Evolutionary conservation across 768 basidiomycete genomes (phyloP).

Genomic region (Rubroboletus pulcherrimus): DNA sequence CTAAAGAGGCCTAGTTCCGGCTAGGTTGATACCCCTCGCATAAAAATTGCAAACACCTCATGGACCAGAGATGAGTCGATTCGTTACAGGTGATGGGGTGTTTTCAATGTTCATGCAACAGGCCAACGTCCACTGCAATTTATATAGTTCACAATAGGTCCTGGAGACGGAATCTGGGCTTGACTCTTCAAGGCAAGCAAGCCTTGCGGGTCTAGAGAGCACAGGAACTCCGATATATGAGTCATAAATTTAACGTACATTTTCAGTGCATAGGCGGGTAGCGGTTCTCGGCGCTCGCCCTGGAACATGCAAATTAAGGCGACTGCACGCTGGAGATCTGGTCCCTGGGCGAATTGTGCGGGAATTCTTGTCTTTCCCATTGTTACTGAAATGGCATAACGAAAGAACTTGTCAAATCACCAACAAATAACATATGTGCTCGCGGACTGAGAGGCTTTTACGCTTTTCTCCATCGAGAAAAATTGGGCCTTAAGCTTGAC

Average conservation of each 20-base stretch:
- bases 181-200: not conserved
- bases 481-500: not conserved
- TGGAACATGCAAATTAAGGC: conserved; percentile 1
- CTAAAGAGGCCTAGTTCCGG: conserved; percentile 5
- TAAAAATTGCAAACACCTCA: not conserved
- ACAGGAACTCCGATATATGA: not conserved
- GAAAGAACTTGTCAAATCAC: not conserved
- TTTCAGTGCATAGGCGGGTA: not conserved
- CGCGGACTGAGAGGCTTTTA: not conserved
- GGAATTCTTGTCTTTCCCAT: not conserved
- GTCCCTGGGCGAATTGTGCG: not conserved
- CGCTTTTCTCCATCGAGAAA: not conserved
- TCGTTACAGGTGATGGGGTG: not conserved
- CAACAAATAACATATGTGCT: not conserved
- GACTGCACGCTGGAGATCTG: not conserved
- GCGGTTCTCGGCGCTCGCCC: not conserved
- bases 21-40: not conserved
- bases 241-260: not conserved
- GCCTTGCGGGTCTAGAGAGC: not conserved
- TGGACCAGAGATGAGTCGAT: not conserved
- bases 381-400: not conserved
- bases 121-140: not conserved
- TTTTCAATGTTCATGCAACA: not conserved
- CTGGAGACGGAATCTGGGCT: not conserved
- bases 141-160: not conserved